phyloP scores from a whole-genome alignment of 2,329 filamentous ascomycete species.

The Drechslerella dactyloides region DNA sequence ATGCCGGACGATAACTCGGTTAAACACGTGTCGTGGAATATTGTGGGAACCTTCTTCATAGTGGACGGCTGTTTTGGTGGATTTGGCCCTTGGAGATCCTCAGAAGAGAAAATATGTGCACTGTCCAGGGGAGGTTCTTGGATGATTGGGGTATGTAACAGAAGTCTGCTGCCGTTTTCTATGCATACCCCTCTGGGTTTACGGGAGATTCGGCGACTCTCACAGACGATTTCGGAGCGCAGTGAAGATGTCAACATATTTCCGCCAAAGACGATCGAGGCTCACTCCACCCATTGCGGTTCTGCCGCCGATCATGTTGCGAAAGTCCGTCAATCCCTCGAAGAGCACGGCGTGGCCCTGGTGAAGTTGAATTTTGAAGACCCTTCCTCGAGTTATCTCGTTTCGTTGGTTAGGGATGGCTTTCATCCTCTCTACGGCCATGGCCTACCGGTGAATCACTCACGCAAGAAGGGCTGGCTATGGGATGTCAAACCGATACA shows the following conservation, averaged over 20 bases:
- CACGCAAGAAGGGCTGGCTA: slow-evolving; percentile 53
- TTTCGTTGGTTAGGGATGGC: slow-evolving; percentile 50
- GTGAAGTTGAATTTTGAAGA: slow-evolving; percentile 52
- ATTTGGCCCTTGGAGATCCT: slow-evolving; percentile 48
- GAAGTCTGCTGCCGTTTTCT: slow-evolving; percentile 25
- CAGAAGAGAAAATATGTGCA: slow-evolving; percentile 51
- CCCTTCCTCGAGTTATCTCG: slow-evolving; percentile 52
- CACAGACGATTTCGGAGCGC: neutral
- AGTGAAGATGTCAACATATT: slow-evolving; percentile 13
- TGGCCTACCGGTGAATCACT: slow-evolving; percentile 53
- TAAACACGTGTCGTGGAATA: slow-evolving; percentile 41
- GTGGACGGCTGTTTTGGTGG: slow-evolving; percentile 49
- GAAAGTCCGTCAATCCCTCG: slow-evolving; percentile 44
- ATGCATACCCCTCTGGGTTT: neutral
- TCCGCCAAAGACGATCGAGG: slow-evolving; percentile 35
- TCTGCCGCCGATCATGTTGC: slow-evolving; percentile 19
- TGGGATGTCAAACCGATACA: slow-evolving; percentile 56
- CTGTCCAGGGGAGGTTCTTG: slow-evolving; percentile 43
- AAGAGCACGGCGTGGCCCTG: slow-evolving; percentile 52
- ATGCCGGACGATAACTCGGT: slow-evolving; percentile 2
- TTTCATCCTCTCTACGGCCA: slow-evolving; percentile 49
- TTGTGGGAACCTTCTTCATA: slow-evolving; percentile 52
- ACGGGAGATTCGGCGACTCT: neutral
- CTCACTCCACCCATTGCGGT: slow-evolving; percentile 19
- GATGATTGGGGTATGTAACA: slow-evolving; percentile 37